A percentile compares a stretch with the other conserved stretches of the same genome.
Evolutionary conservation across 2,329 filamentous ascomycete genomes (phyloP).

Genomic region (Neopestalotiopsis sp.): DNA sequence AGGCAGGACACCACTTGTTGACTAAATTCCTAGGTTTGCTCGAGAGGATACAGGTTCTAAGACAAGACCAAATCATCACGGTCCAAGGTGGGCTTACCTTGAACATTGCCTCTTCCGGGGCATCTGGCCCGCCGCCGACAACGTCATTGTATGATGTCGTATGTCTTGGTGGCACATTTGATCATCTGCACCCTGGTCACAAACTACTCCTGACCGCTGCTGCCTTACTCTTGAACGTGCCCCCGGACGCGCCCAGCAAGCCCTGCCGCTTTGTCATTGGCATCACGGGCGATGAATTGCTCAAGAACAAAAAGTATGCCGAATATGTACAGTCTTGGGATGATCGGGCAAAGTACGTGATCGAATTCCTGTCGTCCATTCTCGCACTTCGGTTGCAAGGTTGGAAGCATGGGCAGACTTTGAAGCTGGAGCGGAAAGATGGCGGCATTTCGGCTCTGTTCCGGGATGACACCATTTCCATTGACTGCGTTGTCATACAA

Average conservation of each 20-base stretch:
- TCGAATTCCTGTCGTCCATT: constrained; percentile 74
- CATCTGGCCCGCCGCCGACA: constrained; percentile 20
- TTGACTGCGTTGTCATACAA: constrained; percentile 84
- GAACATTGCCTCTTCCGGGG: constrained; percentile 31
- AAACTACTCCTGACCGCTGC: constrained; percentile 95
- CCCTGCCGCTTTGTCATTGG: constrained; percentile 75
- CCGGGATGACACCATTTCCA: constrained; percentile 61
- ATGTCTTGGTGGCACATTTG: constrained; percentile 91
- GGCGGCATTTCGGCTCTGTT: constrained; percentile 61
- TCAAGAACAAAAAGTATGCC: constrained; percentile 88
- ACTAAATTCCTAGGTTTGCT: constrained; percentile 51
- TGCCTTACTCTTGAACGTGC: constrained; percentile 69
- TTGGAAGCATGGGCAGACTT: constrained; percentile 48
- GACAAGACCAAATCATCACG: constrained; percentile 54
- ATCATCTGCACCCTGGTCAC: constrained; percentile 93
- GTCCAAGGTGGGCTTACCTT: constrained; percentile 60
- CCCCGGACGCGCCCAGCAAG: constrained; percentile 39
- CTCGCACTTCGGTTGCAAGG: constrained; percentile 48
- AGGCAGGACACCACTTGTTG: constrained; percentile 65
- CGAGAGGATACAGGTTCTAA: constrained; percentile 51
- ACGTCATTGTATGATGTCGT: constrained; percentile 61
- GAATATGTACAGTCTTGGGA: constrained; percentile 83
- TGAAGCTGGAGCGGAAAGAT: constrained; percentile 39
- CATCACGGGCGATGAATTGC: constrained; percentile 84
- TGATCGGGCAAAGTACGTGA: constrained; percentile 69